These are phyloP conservation scores for Parachaetomium inaequale DNA, from an alignment of 495 filamentous ascomycete species.

Conservation along the genomic window DNA sequence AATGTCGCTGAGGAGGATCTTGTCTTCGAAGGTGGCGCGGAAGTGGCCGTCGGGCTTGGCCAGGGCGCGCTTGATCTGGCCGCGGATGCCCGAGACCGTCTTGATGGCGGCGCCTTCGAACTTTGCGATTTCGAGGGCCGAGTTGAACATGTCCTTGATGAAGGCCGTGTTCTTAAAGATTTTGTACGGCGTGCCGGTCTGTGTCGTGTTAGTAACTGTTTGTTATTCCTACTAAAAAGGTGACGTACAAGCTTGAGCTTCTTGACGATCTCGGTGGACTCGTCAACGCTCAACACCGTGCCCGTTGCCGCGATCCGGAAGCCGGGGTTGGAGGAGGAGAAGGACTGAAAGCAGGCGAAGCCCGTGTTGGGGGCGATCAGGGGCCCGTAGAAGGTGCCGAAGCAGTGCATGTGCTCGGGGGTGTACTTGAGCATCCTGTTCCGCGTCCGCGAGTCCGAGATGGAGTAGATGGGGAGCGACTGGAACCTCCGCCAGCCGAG, in stretches of 20 bases:
- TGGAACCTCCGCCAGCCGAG: slow-evolving; percentile 98
- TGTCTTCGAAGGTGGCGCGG: slow-evolving; percentile 96
- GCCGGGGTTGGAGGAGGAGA: slow-evolving; percentile 81
- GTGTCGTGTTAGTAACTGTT: slow-evolving; percentile 12
- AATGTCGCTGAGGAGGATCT: slow-evolving; percentile 93
- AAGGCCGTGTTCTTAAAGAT: slow-evolving; percentile 99
- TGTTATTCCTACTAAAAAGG: neutral
- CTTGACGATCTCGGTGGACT: slow-evolving; percentile 94
- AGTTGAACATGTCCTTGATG: slow-evolving; percentile 97
- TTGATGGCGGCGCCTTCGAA: slow-evolving; percentile 95
- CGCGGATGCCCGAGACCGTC: slow-evolving; percentile 90
- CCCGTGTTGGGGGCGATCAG: slow-evolving; percentile 92
- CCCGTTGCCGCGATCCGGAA: slow-evolving; percentile 95
- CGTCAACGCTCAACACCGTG: slow-evolving; percentile 87
- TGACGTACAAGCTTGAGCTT: slow-evolving; percentile 76
- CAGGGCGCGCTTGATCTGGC: slow-evolving; percentile 92
- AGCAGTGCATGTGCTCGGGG: slow-evolving; percentile 91
- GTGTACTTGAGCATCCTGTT: slow-evolving; percentile 96
- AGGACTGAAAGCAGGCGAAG: slow-evolving; percentile 88
- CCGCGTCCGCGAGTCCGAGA: slow-evolving; percentile 84
- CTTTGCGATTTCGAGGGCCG: slow-evolving; percentile 88
- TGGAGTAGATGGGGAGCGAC: slow-evolving; percentile 85
- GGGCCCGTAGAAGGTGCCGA: slow-evolving; percentile 90
- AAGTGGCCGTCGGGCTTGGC: slow-evolving; percentile 91
- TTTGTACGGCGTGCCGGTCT: slow-evolving; percentile 68